A percentile compares a stretch with the other conserved stretches of the same genome.
Conservation (phyloP, 2,329 filamentous ascomycete species). For the Arthrobotrys conoides region DNA sequence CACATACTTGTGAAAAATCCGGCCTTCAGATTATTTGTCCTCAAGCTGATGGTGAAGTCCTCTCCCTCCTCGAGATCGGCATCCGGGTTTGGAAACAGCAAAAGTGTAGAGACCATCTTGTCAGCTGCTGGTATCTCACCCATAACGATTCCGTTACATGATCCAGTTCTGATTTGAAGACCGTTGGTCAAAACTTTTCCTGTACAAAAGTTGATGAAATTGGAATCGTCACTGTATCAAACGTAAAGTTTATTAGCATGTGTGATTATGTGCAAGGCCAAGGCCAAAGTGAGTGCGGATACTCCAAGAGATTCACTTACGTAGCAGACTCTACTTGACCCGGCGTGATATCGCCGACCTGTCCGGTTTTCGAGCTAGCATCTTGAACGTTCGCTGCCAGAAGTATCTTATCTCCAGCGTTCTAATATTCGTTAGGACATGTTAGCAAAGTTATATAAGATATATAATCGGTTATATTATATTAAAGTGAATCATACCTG, state of each 20-base stretch:
- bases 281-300: background rate
- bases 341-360: slow-evolving; percentile 67
- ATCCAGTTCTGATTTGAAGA: slow-evolving; percentile 73
- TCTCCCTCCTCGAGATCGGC: slow-evolving; percentile 69
- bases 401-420: slow-evolving; percentile 62
- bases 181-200: slow-evolving; percentile 74
- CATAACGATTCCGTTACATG: slow-evolving; percentile 76
- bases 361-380: slow-evolving; percentile 71
- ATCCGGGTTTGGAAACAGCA: slow-evolving; percentile 72
- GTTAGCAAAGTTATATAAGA: background rate
- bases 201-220: slow-evolving; percentile 76
- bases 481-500: slow-evolving; percentile 56
- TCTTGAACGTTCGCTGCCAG: slow-evolving; percentile 69
- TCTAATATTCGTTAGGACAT: background rate
- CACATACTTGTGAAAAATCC: slow-evolving; percentile 73
- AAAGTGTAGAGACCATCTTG: slow-evolving; percentile 74
- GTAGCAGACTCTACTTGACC: slow-evolving; percentile 72
- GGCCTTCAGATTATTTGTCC: slow-evolving; percentile 71
- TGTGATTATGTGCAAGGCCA: background rate
- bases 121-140: slow-evolving; percentile 73
- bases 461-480: background rate
- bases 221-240: slow-evolving; percentile 70
- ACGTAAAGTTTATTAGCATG: slow-evolving; percentile 61
- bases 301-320: slow-evolving; percentile 66
- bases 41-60: slow-evolving; percentile 72